Conservation (phyloP, 768 basidiomycete genomes). For the Auricularia sp. region DNA sequence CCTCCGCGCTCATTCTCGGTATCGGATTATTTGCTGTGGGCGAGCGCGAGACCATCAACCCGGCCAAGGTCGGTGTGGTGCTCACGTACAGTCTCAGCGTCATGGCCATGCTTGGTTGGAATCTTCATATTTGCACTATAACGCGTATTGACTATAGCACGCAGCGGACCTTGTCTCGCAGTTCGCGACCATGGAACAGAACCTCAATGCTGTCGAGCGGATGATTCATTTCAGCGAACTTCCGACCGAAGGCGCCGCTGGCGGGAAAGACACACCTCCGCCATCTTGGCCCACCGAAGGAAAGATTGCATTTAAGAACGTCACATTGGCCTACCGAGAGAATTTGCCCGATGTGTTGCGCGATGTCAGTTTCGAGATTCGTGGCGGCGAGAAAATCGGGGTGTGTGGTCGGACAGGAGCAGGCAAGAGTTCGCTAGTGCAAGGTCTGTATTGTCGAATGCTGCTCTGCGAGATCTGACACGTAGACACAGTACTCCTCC, state of each 20-base stretch:
- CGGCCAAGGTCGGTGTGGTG: slow-evolving; percentile 54
- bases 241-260: slow-evolving; percentile 37
- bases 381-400: slow-evolving; percentile 54
- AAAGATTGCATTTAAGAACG: slow-evolving; percentile 44
- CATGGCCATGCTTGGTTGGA: neutral
- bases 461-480: slow-evolving; percentile 21
- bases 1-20: slow-evolving; percentile 56
- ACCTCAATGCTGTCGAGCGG: slow-evolving; percentile 66
- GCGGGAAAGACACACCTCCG: slow-evolving; percentile 36
- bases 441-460: neutral
- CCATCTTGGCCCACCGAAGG: slow-evolving; percentile 44
- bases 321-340: slow-evolving; percentile 46
- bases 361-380: slow-evolving; percentile 46
- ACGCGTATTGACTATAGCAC: slow-evolving; percentile 1
- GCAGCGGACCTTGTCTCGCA: slow-evolving; percentile 45
- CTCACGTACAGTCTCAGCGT: slow-evolving; percentile 38
- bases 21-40: slow-evolving; percentile 62
- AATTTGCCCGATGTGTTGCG: slow-evolving; percentile 59
- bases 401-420: slow-evolving; percentile 46
- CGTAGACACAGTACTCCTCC: neutral
- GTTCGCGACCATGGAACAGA: slow-evolving; percentile 55
- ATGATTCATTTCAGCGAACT: slow-evolving; percentile 61
- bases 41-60: slow-evolving; percentile 44
- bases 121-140: neutral
- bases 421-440: slow-evolving; percentile 5